Conservation (phyloP, 2,329 filamentous ascomycete species). For the Colletotrichum falcatum region DNA sequence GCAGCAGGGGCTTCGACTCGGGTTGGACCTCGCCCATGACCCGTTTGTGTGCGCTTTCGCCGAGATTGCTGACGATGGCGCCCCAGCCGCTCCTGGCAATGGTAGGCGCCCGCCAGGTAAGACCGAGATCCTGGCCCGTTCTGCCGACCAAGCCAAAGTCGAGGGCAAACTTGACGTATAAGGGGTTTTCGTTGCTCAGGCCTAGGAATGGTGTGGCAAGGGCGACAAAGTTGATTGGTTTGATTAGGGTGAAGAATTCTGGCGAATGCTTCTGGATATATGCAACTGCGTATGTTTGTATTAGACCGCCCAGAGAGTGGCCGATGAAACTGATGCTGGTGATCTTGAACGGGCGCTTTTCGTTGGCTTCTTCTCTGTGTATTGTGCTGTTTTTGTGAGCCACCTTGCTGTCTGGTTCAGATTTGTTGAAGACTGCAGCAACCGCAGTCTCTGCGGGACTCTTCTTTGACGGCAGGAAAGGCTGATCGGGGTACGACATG, state of each 20-base stretch:
- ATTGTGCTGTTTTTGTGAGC: slow-evolving; percentile 73
- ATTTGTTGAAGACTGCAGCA: slow-evolving; percentile 50
- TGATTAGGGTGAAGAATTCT: slow-evolving; percentile 86
- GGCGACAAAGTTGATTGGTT: slow-evolving; percentile 90
- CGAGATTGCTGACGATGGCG: slow-evolving; percentile 84
- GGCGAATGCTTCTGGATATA: slow-evolving; percentile 98
- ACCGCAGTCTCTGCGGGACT: slow-evolving; percentile 56
- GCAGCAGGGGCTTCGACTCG: slow-evolving; percentile 87
- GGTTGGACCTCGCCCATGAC: slow-evolving; percentile 73
- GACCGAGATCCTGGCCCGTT: slow-evolving; percentile 92
- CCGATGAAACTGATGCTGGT: slow-evolving; percentile 96
- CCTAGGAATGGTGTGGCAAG: slow-evolving; percentile 90
- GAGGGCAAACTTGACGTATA: slow-evolving; percentile 96
- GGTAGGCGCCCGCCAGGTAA: slow-evolving; percentile 93
- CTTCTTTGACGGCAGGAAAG: slow-evolving; percentile 77
- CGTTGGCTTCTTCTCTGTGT: slow-evolving; percentile 54
- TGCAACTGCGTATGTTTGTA: slow-evolving; percentile 94
- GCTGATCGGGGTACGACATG: slow-evolving; percentile 94
- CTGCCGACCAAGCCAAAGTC: slow-evolving; percentile 97
- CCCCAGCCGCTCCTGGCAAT: slow-evolving; percentile 89
- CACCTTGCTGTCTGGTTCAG: slow-evolving; percentile 56
- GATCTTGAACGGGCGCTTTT: slow-evolving; percentile 77
- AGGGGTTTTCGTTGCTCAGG: slow-evolving; percentile 94
- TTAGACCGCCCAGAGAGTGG: slow-evolving; percentile 88
- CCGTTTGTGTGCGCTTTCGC: slow-evolving; percentile 72